These are phyloP conservation scores for Nothophytophthora sp. DNA, from an alignment of 352 stramenopile genomes.

Conservation along the genomic window DNA sequence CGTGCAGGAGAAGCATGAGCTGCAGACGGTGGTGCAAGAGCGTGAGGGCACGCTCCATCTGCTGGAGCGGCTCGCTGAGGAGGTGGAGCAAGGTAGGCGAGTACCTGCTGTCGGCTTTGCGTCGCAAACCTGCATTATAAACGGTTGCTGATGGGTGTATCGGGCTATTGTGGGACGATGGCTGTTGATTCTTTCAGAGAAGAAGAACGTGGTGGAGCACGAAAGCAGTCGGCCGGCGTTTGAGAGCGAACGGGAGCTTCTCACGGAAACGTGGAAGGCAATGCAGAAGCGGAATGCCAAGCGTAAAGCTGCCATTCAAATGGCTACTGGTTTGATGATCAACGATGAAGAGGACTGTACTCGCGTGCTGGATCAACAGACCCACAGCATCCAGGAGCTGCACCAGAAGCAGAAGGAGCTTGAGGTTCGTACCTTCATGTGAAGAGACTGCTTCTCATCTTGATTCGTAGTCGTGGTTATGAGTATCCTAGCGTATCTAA, in stretches of 20 bases:
- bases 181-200: slow-evolving; percentile 26
- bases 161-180: background rate
- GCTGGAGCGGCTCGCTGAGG: slow-evolving; percentile 39
- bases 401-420: slow-evolving; percentile 66
- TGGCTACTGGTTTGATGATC: slow-evolving; percentile 68
- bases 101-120: too few relatives aligned
- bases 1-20: slow-evolving; percentile 40
- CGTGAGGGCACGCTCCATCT: slow-evolving; percentile 35
- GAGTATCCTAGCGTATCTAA: too few relatives aligned
- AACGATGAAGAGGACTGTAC: slow-evolving; percentile 82
- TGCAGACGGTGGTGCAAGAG: slow-evolving; percentile 48
- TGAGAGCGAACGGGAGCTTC: slow-evolving; percentile 48
- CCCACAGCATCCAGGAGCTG: slow-evolving; percentile 70
- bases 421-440: slow-evolving; percentile 28
- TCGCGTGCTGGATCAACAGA: slow-evolving; percentile 73
- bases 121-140: background rate
- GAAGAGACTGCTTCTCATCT: background rate
- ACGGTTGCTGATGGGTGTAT: background rate
- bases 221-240: slow-evolving; percentile 35
- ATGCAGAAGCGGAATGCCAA: slow-evolving; percentile 74
- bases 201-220: slow-evolving; percentile 46
- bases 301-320: slow-evolving; percentile 70
- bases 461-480: too few relatives aligned
- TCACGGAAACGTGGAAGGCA: slow-evolving; percentile 66
- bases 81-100: slow-evolving; percentile 45